Base-by-base conservation (phyloP, 2,329 filamentous ascomycete genomes). In the Talaromyces sp. region DNA sequence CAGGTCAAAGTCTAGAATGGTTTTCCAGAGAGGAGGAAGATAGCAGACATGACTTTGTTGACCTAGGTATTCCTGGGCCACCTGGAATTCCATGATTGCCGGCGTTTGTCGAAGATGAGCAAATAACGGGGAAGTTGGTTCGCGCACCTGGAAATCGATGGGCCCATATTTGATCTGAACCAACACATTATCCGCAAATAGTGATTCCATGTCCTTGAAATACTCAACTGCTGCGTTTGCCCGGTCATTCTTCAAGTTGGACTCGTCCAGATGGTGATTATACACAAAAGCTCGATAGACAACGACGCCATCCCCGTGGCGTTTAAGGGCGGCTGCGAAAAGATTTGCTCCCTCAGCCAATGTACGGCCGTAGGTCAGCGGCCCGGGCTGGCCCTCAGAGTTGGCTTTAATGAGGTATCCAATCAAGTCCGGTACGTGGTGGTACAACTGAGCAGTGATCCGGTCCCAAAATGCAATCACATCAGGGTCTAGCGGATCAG, bases 211-310 rank as follows among this genome's bases (percentile, higher is more conserved):
- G 0, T 78, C 76, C 15, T 82, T 75, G 69, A 89, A 89, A 70
- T 82, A 88, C 1, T 89, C 77, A 0, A 88, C 84, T 0, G 85
- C 85, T 0, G 85, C 87, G 56, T 88, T 89, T 1, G 87, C 87
- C 2, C 87, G 81, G 67, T 89, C 87, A 1, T 80, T 80, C 53
- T 80, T 83, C 85, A 85, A 89, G 67, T 86, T 77, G 0, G 76
- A 73, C 65, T 84, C 76, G 61, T 82, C 78, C 60, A 86, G 69
- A 7, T 75, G 71, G 64, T 59, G 57, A 22, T 89, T 79, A 67
- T 89, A 89, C 1, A 89, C 86, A 63, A 89, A 89, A 1, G 87
- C 86, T 1, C 87, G 81, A 74, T 87, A 89, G 81, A 89, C 83
- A 55, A 89, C 77, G 33, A 87, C 75, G 13, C 85, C 57, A 45